Evolutionary conservation across 2,329 filamentous ascomycete species (phyloP), one percentile per base, ranked within the genome.

Genomic region (Alternaria hordeiaustralica): DNA sequence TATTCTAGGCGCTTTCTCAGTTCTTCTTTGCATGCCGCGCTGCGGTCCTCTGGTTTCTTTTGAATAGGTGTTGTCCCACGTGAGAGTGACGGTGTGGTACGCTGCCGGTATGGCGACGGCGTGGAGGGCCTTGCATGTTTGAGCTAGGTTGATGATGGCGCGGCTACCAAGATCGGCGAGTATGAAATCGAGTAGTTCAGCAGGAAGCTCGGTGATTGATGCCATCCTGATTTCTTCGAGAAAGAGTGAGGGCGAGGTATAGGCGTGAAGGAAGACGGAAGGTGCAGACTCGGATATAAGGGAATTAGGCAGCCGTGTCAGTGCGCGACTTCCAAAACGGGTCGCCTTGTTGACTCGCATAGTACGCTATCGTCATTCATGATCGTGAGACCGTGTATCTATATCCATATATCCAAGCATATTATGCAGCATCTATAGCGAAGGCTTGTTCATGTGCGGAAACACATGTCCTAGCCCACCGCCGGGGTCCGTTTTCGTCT

Each of bases 381-480:
- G 44, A 51, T 55, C 26, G 41, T 58, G 33, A 59, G 30, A 54
- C 30, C 23, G 23, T 46, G 49, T 51, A 56, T 49, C 36, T 53
- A 60, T 20, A 53, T 46, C 28, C 43, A 55, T 46, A 4, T 12
- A 1, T 18, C 12, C 30, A 5, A 5, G 18, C 18, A 9, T 36
- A 1, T 36, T 20, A 8, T 6, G 13, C 8, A 5, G 28, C 12
- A 10, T 33, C 67, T 54, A 76, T 10, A 74, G 61, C 12, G 88
- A 89, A 8, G 89, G 87, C 46, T 75, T 76, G 43, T 73, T 66
- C 41, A 78, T 53, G 53, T 72, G 71, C 1, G 75, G 75, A 55
- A 77, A 79, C 0, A 79, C 74, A 63, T 79, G 78, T 1, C 55
- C 61, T 33, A 79, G 49, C 4, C 67, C 69, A 44, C 54, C 62